Evolutionary conservation across 2,329 filamentous ascomycete species (phyloP), one percentile per base, ranked within the genome.

Genomic region (Furcasterigmium sp.): DNA sequence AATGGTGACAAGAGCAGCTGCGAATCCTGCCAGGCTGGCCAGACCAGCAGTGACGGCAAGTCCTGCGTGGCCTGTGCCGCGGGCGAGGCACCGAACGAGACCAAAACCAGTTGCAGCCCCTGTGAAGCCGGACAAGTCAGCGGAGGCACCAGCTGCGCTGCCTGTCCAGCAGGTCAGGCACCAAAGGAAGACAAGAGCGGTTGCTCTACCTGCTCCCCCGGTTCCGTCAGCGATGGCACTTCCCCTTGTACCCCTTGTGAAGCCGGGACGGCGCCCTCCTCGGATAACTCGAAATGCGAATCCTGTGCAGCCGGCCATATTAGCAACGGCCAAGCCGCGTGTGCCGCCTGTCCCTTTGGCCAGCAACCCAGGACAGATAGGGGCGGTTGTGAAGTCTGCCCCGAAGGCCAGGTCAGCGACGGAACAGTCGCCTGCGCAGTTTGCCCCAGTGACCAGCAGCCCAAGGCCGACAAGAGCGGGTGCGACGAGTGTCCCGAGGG

Each of bases 251-350:
- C 9, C 9, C 29, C 29, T 15, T 32, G 29, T 15, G 29, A n/a
- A 13, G 14, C 13, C 29, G 29, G 13, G 14, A 32, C 14, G 29
- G 29, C 9, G 14, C 8, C 29, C 29, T 29, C 26, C 26, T 29
- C 10, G 10, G 13, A 32, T 15, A 32, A n/a, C n/a, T n/a, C n/a
- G n/a, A n/a, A 32, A 15, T 32, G 29, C 29, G 13, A 28, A 8
- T 8, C 25, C 25, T 28, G 25, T 28, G 29, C 14, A n/a, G 42
- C 63, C 55, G 1, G 60, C 25, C 25, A 13, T 8, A 13, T 28
- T 28, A 13, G 8, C 8, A 13, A 8, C 13, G 25, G 17, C 2
- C 17, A 13, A 5, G 13, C 29, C 29, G 29, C 8, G 9, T 32
- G 29, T 15, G 8, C 29, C 8, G 13, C 3, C 29, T 32, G 29